Evolutionary conservation across 1,284 basidiomycete species (phyloP), one percentile per base, ranked within the genome.

Genomic region (Heterobasidion occidentale): DNA sequence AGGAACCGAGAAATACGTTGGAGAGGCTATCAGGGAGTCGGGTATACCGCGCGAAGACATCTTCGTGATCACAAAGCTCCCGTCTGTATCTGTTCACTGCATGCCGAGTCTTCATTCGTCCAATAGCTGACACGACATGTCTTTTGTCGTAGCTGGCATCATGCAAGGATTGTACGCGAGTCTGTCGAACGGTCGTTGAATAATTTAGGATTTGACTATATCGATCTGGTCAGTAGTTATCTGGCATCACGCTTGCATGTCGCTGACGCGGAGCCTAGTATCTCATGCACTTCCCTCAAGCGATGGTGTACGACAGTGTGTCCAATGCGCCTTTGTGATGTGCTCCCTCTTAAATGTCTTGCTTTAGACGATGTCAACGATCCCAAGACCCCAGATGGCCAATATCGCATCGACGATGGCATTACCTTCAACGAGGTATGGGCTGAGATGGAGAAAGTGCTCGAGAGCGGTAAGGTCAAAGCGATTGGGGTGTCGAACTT

Each of bases 401-500:
- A n/a, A 12, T 46, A 8, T 8, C 15, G 8, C 27, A 38, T 35
- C 6, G 63, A 64, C 53, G 63, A 63, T 52, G 59, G 65, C 20
- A 71, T 71, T 62, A 64, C 68, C 48, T 68, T 76, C 56, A 65
- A 65, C 57, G 64, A 77, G 52, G 77, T 76, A 1, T 79, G 77
- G 77, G 63, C 63, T 35, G 70, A 73, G 59, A 75, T 78, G 75
- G 77, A 79, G 64, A 70, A 69, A 55, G 54, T 77, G 3, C 60
- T 69, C 27, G 67, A 68, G 54, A 68, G 63, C n/a, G 73, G 74
- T 47, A 76, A 78, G 66, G 76, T 73, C 47, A 74, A 71, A 68
- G 76, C 70, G 44, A 82, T 76, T 58, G 80, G 80, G 6, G 71
- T 73, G 27, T 71, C 69, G 58, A 68, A 76, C 57, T 76, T 75